phyloP scores from a whole-genome alignment of 2,329 filamentous ascomycete genomes.

The Apiospora arundinis region DNA sequence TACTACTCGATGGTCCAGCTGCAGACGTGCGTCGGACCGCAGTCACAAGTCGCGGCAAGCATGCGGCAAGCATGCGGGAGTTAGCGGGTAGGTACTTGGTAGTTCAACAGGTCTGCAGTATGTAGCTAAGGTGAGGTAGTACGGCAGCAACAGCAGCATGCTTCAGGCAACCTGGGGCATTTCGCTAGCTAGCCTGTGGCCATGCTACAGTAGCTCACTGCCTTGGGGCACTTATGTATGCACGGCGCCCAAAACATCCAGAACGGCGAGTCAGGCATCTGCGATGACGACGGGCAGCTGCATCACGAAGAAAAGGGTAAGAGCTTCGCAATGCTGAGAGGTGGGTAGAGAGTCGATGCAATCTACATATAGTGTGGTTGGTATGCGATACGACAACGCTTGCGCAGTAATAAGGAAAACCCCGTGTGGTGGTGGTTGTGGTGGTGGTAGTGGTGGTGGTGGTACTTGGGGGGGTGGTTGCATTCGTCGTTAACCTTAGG shows the following conservation, averaged over 20 bases:
- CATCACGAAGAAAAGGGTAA: conserved; percentile 39
- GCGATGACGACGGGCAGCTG: conserved; percentile 29
- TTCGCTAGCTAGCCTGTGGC: neutral
- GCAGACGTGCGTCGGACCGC: conserved; percentile 19
- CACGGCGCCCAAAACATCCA: conserved; percentile 23
- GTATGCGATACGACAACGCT: conserved; percentile 24
- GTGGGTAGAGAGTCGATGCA: neutral
- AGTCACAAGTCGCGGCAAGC: conserved; percentile 21
- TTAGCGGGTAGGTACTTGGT: conserved; percentile 18
- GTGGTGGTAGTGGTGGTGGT: neutral
- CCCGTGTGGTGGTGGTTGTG: neutral
- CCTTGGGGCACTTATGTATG: conserved; percentile 19
- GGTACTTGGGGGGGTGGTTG: neutral
- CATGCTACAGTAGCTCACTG: conserved; percentile 1
- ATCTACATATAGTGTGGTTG: neutral
- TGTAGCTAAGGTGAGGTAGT: neutral
- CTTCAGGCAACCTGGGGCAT: neutral
- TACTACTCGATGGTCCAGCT: conserved; percentile 15
- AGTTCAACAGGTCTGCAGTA: neutral
- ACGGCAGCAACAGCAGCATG: neutral
- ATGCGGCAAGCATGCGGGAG: conserved; percentile 19
- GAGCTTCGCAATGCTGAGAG: conserved; percentile 24
- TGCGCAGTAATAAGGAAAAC: conserved; percentile 22
- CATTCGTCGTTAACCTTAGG: neutral
- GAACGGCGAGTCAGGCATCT: conserved; percentile 20